Evolutionary conservation across 176 grass and related monocot species (phyloP).

Genomic region (Oryza longistaminata): DNA sequence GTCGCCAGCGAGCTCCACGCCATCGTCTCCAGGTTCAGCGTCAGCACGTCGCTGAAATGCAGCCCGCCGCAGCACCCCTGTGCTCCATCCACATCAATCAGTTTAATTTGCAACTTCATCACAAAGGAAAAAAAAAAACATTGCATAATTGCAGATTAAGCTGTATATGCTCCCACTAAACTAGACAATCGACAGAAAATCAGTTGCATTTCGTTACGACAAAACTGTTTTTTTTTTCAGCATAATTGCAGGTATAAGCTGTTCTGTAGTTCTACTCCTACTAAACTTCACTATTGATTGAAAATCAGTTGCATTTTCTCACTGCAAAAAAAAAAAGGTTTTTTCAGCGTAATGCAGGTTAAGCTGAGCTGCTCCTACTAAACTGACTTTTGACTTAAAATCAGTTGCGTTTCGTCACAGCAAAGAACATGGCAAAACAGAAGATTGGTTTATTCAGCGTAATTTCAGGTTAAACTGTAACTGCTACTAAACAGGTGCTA

Average conservation of each 20-base stretch:
- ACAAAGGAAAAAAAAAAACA: not conserved
- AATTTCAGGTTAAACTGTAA: not conserved
- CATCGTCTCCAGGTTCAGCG: conserved; percentile 86
- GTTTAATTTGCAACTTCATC: not conserved
- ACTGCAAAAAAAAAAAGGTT: too few species aligned
- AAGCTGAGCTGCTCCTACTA: too few species aligned
- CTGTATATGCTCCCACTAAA: not conserved
- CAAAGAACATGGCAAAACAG: not conserved
- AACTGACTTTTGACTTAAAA: too few species aligned
- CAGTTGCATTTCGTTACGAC: not conserved
- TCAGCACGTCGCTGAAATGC: conserved; percentile 88
- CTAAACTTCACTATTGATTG: not conserved
- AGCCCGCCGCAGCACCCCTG: conserved; percentile 94
- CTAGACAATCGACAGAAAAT: not conserved
- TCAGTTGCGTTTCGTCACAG: not conserved
- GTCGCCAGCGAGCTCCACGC: conserved; percentile 74
- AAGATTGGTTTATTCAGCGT: not conserved
- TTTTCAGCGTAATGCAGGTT: too few species aligned
- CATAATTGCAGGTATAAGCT: not conserved
- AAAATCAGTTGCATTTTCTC: not conserved
- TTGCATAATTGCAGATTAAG: not conserved
- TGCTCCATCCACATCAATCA: conserved; percentile 8
- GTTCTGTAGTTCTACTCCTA: too few species aligned
- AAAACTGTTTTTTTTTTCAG: not conserved
- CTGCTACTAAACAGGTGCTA: not conserved